Conservation (phyloP, 371 early-diverging fungal species). For the Caulochytrium protostelioides region DNA sequence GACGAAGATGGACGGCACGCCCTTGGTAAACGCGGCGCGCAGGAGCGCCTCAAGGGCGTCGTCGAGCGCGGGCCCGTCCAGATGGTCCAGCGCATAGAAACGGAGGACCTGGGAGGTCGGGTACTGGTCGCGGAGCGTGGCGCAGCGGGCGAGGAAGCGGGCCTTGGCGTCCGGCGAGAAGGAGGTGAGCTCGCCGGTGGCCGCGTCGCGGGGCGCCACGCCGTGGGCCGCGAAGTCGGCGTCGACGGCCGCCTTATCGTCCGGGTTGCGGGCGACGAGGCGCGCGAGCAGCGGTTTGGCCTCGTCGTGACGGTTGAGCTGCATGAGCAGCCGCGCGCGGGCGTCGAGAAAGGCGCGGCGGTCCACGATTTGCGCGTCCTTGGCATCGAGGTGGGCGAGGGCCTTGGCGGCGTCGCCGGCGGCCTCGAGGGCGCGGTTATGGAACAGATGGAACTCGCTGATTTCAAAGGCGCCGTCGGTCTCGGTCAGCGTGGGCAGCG, state of each 20-base stretch:
- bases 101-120: slow-evolving; percentile 62
- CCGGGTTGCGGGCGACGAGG: slow-evolving; percentile 38
- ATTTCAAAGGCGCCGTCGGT: slow-evolving; percentile 40
- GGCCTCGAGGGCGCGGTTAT: slow-evolving; percentile 54
- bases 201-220: too few relatives aligned
- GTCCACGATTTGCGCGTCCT: slow-evolving; percentile 49
- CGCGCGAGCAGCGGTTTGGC: slow-evolving; percentile 39
- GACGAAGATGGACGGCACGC: slow-evolving; percentile 74
- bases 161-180: too few relatives aligned
- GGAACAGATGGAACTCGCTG: slow-evolving; percentile 55
- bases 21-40: slow-evolving; percentile 54
- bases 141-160: too few relatives aligned
- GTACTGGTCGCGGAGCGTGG: slow-evolving; percentile 41
- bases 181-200: too few relatives aligned
- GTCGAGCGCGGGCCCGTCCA: slow-evolving; percentile 48
- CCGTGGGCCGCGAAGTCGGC: too few relatives aligned
- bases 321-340: too few relatives aligned
- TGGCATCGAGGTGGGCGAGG: slow-evolving; percentile 45
- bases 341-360: slow-evolving; percentile 29
- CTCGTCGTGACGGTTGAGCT: too few relatives aligned
- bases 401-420: slow-evolving; percentile 49
- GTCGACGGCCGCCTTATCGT: slow-evolving; percentile 44
- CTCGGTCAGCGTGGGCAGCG: slow-evolving; percentile 10
- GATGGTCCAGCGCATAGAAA: slow-evolving; percentile 46
- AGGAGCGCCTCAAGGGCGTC: slow-evolving; percentile 36